These are phyloP conservation scores for Leccinum ochraceum DNA, from an alignment of 768 basidiomycete genomes.

Conservation along the genomic window DNA sequence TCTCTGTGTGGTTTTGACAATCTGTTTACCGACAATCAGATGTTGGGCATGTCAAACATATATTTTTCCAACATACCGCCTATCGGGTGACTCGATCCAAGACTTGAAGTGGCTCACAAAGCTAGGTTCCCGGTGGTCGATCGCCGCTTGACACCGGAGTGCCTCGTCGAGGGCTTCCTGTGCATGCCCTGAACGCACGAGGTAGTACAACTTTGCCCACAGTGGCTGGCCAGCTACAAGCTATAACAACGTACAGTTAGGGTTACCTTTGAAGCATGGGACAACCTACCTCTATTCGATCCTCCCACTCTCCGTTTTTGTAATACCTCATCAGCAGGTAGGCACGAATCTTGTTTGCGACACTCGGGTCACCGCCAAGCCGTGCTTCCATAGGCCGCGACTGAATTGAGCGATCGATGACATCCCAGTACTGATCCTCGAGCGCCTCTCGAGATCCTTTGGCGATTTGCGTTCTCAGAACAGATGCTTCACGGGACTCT, in stretches of 20 bases:
- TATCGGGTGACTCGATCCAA: conserved; percentile 81
- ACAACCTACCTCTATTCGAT: conserved; percentile 74
- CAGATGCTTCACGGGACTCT: conserved; percentile 64
- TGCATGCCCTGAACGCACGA: conserved; percentile 82
- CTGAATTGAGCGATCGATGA: conserved; percentile 81
- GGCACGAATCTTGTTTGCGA: conserved; percentile 87
- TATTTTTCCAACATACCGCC: conserved; percentile 50
- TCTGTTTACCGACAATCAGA: conserved; percentile 36
- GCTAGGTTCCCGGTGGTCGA: conserved; percentile 76
- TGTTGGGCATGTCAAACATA: not conserved
- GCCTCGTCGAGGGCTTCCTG: conserved; percentile 83
- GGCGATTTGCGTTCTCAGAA: conserved; percentile 72
- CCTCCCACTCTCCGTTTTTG: conserved; percentile 80
- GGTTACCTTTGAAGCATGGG: not conserved
- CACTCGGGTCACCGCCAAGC: conserved; percentile 89
- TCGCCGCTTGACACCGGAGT: conserved; percentile 62
- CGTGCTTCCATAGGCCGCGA: conserved; percentile 80
- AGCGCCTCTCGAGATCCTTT: conserved; percentile 78
- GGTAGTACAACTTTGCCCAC: conserved; percentile 94
- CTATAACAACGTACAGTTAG: conserved; percentile 40
- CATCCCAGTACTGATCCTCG: conserved; percentile 87
- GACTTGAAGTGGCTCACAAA: conserved; percentile 82
- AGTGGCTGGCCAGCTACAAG: conserved; percentile 83
- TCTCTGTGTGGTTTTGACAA: conserved; percentile 75
- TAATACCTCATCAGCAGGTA: conserved; percentile 83